A percentile compares a stretch with the other conserved stretches of the same genome.
phyloP scores from a whole-genome alignment of 371 early-diverging fungal genomes.

The Mortierella sp. region DNA sequence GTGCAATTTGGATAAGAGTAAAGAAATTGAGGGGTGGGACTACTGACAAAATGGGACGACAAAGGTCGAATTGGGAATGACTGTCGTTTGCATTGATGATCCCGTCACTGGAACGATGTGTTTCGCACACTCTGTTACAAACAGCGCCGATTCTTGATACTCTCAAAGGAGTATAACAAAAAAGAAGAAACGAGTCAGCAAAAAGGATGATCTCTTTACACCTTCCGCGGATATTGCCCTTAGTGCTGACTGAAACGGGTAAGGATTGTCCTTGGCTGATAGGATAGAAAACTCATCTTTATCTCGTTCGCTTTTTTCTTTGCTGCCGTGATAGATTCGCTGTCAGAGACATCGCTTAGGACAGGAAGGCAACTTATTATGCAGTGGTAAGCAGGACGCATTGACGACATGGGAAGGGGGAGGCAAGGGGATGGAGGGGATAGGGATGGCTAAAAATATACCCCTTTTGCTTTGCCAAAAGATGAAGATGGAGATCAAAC shows the following conservation, averaged over 20 bases:
- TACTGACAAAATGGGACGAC: background rate
- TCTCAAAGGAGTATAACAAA: background rate
- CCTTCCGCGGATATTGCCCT: background rate
- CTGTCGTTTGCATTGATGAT: slow-evolving; percentile 26
- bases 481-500: background rate
- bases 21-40: background rate
- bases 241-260: background rate
- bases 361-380: slow-evolving; percentile 53
- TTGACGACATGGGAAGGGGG: background rate
- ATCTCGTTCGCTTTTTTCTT: background rate
- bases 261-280: background rate
- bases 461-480: background rate
- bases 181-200: background rate
- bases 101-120: slow-evolving; percentile 19
- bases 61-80: slow-evolving; percentile 8
- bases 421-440: background rate
- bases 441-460: slow-evolving; percentile 9
- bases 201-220: slow-evolving; percentile 4
- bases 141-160: slow-evolving; percentile 3
- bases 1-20: background rate
- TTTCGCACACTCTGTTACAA: background rate
- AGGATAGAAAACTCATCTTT: background rate
- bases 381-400: slow-evolving; percentile 45
- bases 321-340: slow-evolving; percentile 26
- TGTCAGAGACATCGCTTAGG: slow-evolving; percentile 54